These are phyloP conservation scores for Rhizopus arrhizus DNA, from an alignment of 371 early-diverging fungal species.

Conservation along the genomic window DNA sequence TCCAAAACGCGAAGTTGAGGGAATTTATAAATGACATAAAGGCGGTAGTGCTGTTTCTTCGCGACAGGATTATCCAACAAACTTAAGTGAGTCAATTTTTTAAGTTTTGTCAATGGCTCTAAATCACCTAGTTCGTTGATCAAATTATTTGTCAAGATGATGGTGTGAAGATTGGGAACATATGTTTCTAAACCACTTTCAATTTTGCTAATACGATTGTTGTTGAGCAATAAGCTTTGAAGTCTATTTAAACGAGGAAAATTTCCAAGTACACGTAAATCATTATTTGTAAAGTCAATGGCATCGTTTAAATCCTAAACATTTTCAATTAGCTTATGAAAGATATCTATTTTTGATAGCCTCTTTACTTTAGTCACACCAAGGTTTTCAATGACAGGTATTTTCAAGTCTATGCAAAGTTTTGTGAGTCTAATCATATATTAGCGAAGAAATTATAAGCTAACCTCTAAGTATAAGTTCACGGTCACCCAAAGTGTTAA, in stretches of 20 bases:
- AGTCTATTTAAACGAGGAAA: slow-evolving; percentile 87
- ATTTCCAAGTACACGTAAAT: slow-evolving; percentile 80
- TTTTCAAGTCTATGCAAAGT: slow-evolving; percentile 68
- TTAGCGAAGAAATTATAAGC: neutral
- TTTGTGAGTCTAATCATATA: too few relatives aligned
- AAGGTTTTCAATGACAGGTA: slow-evolving; percentile 91
- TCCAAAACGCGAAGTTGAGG: slow-evolving; percentile 84
- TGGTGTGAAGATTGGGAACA: slow-evolving; percentile 77
- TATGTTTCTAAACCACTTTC: slow-evolving; percentile 63
- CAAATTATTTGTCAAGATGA: slow-evolving; percentile 83
- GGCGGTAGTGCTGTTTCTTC: slow-evolving; percentile 77
- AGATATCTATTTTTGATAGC: neutral
- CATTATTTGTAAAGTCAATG: slow-evolving; percentile 93
- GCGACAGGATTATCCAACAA: slow-evolving; percentile 89
- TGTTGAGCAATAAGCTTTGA: slow-evolving; percentile 72
- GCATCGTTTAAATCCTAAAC: slow-evolving; percentile 87
- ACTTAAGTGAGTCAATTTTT: slow-evolving; percentile 65
- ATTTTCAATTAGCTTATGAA: neutral
- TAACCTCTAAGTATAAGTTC: slow-evolving; percentile 88
- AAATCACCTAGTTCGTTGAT: slow-evolving; percentile 80
- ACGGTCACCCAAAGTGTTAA: slow-evolving; percentile 88
- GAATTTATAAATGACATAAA: slow-evolving; percentile 79
- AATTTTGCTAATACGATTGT: slow-evolving; percentile 87
- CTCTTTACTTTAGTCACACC: slow-evolving; percentile 82
- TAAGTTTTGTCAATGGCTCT: slow-evolving; percentile 65